Evolutionary conservation across 495 filamentous ascomycete species (phyloP).

Genomic region (Talaromyces trachyspermus): DNA sequence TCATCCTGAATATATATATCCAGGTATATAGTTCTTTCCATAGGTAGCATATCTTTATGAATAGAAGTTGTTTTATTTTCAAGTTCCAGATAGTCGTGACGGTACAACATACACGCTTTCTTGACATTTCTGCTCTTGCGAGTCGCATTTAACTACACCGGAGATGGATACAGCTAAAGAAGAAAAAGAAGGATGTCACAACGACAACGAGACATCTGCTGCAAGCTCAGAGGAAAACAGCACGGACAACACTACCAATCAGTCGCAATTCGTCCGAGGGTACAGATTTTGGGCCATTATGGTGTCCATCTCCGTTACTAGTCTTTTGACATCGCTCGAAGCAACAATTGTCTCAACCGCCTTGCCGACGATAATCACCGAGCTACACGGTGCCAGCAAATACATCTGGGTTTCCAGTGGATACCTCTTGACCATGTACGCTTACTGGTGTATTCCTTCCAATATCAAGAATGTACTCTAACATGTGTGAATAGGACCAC

Average conservation of each 20-base stretch:
- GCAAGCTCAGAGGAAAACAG: background rate
- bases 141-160: background rate
- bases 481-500: slow-evolving; percentile 8
- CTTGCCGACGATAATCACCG: slow-evolving; percentile 31
- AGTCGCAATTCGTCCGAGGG: background rate
- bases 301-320: slow-evolving; percentile 22
- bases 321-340: slow-evolving; percentile 25
- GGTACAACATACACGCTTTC: too few species aligned
- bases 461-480: background rate
- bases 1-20: too few species aligned
- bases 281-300: slow-evolving; percentile 17
- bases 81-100: too few species aligned
- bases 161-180: background rate
- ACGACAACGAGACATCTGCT: background rate
- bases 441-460: background rate
- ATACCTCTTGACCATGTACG: slow-evolving; percentile 29
- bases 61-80: background rate
- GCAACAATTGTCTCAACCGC: slow-evolving; percentile 33
- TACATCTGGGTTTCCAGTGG: slow-evolving; percentile 40
- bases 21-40: too few species aligned
- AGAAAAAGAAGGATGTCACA: too few species aligned
- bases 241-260: background rate
- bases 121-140: too few species aligned
- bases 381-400: slow-evolving; percentile 19
- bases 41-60: background rate